These are phyloP conservation scores for Candida succiphila DNA, from an alignment of 805 yeast genomes.

Conservation along the genomic window DNA sequence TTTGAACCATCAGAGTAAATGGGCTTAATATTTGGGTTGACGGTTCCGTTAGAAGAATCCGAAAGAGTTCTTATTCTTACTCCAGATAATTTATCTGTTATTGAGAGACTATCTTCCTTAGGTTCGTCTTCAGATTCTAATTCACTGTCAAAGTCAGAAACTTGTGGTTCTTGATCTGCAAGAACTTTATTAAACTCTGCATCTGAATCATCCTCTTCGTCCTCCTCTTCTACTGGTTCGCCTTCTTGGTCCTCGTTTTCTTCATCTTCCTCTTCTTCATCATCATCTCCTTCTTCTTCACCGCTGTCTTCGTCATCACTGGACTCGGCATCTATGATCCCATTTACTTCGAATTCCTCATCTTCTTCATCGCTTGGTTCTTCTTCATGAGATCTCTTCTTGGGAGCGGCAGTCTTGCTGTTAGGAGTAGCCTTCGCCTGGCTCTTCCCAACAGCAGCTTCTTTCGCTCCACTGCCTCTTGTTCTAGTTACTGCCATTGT, in stretches of 20 bases:
- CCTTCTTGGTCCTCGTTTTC: conserved; percentile 11
- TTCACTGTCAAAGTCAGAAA: conserved; percentile 23
- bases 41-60: conserved; percentile 23
- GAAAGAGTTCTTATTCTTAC: conserved; percentile 42
- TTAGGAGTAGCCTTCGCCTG: neutral
- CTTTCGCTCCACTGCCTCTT: neutral
- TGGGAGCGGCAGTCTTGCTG: neutral
- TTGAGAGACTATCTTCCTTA: conserved; percentile 35
- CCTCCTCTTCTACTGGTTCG: conserved; percentile 13
- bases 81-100: conserved; percentile 46
- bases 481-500: neutral
- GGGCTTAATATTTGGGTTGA: conserved; percentile 30
- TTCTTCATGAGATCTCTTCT: conserved; percentile 3
- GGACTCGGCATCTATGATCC: conserved; percentile 18
- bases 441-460: neutral
- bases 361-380: conserved; percentile 6
- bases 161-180: conserved; percentile 27
- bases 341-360: conserved; percentile 23
- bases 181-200: conserved; percentile 54
- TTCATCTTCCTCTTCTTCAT: conserved; percentile 12
- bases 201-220: conserved; percentile 39
- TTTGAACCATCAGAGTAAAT: conserved; percentile 70
- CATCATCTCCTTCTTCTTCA: conserved; percentile 27
- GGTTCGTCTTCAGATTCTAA: conserved; percentile 44
- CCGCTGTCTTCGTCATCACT: conserved; percentile 12